Conservation (phyloP, 805 yeast species). For the Ogataea neopini region DNA sequence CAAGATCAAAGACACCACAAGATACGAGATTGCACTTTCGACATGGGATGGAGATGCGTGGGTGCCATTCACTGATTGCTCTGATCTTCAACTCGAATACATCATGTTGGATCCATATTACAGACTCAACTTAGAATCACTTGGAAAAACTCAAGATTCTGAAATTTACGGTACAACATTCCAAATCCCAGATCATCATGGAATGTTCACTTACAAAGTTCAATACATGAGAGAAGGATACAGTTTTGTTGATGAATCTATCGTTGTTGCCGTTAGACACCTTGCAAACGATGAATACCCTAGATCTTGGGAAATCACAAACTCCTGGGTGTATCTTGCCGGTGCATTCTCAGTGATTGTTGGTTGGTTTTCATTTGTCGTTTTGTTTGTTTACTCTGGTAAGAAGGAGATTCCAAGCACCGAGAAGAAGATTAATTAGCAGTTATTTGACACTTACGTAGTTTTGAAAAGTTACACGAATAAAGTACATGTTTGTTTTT, state of each 20-base stretch:
- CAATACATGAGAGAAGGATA: constrained; percentile 80
- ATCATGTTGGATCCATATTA: constrained; percentile 95
- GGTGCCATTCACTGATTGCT: constrained; percentile 59
- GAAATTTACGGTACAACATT: constrained; percentile 59
- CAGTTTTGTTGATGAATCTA: constrained; percentile 62
- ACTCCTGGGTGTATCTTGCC: constrained; percentile 87
- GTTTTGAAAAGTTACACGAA: neutral
- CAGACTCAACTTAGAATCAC: constrained; percentile 61
- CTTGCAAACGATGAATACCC: constrained; percentile 93
- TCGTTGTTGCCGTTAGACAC: constrained; percentile 84
- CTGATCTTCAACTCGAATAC: constrained; percentile 78
- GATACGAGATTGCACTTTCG: constrained; percentile 53
- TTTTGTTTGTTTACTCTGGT: constrained; percentile 52
- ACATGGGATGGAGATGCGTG: constrained; percentile 54
- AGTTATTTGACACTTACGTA: constrained; percentile 5
- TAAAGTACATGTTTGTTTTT: neutral
- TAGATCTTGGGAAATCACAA: constrained; percentile 89
- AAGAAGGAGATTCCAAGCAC: constrained; percentile 16
- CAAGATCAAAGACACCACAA: constrained; percentile 72
- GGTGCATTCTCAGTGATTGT: constrained; percentile 66
- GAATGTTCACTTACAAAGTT: constrained; percentile 84
- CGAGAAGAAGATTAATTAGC: constrained; percentile 28
- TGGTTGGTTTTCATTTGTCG: constrained; percentile 79
- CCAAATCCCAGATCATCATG: constrained; percentile 91
- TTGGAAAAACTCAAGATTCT: constrained; percentile 39